Conservation (phyloP, 768 basidiomycete species). For the Naematelia aurantialba region DNA sequence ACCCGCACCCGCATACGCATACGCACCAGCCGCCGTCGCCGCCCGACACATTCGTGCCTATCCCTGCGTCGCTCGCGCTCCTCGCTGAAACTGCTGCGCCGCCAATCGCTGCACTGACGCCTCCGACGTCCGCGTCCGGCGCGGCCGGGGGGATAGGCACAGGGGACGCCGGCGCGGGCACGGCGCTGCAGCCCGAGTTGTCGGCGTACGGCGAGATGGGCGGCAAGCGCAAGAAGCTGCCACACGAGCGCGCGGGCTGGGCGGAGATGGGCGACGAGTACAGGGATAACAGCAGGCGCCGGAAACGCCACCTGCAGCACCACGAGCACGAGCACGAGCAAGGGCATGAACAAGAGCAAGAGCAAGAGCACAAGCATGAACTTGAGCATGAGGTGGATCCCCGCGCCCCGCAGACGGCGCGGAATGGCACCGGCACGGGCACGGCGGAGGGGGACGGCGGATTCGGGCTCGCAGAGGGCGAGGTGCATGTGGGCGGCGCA, state of each 20-base stretch:
- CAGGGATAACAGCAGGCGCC: slow-evolving; percentile 6
- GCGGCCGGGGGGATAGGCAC: background rate
- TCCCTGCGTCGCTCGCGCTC: slow-evolving; percentile 7
- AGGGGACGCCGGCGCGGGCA: background rate
- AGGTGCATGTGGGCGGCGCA: background rate
- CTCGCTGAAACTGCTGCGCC: slow-evolving; percentile 2
- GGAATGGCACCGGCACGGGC: too few species aligned
- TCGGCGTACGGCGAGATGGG: slow-evolving; percentile 35
- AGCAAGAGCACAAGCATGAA: too few species aligned
- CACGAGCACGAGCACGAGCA: slow-evolving; percentile 3
- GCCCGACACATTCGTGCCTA: background rate
- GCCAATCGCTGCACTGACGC: background rate
- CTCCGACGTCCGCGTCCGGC: background rate
- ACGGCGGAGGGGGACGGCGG: slow-evolving; percentile 1
- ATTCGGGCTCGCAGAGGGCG: slow-evolving; percentile 5
- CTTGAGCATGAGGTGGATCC: too few species aligned
- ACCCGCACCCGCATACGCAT: background rate
- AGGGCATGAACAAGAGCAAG: too few species aligned
- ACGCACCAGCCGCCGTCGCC: slow-evolving; percentile 1
- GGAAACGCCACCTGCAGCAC: slow-evolving; percentile 1
- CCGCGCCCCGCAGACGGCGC: too few species aligned
- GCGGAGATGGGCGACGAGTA: slow-evolving; percentile 36
- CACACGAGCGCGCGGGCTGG: slow-evolving; percentile 41
- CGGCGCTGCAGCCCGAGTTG: background rate
- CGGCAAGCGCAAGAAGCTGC: slow-evolving; percentile 37